A percentile compares a stretch with the other conserved stretches of the same genome.
Evolutionary conservation across 441 rosid genomes (phyloP).

Genomic region (Gossypium schwendimanii): DNA sequence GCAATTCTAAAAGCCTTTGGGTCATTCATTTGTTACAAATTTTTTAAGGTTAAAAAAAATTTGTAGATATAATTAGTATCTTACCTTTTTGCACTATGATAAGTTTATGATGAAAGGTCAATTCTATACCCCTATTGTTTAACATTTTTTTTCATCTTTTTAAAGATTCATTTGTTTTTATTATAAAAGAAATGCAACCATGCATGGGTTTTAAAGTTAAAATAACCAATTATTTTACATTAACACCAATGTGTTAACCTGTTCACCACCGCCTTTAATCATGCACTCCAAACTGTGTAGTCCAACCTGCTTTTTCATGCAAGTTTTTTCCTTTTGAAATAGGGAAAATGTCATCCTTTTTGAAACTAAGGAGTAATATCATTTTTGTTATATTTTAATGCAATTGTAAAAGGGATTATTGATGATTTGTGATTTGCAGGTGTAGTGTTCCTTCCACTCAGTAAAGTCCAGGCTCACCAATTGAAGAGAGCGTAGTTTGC

Average conservation of each 20-base stretch:
- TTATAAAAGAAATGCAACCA: background rate
- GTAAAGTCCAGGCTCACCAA: no score
- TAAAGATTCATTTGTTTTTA: background rate
- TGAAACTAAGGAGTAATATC: no score
- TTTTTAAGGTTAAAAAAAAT: background rate
- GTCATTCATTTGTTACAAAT: background rate
- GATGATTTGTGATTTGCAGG: no score
- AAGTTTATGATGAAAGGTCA: background rate
- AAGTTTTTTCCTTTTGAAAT: background rate
- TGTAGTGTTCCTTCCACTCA: no score
- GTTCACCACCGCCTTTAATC: constrained; percentile 1
- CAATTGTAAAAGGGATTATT: no score
- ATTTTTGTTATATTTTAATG: no score
- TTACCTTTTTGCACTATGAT: background rate
- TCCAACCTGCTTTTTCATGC: background rate
- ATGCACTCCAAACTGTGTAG: background rate
- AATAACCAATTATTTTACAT: background rate
- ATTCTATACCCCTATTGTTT: background rate
- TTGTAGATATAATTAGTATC: background rate
- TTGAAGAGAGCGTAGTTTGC: background rate
- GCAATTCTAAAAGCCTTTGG: background rate
- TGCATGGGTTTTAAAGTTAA: background rate
- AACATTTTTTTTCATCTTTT: background rate
- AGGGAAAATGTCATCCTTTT: background rate
- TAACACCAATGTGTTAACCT: background rate